A percentile compares a stretch with the other conserved stretches of the same genome.
phyloP scores from a whole-genome alignment of 352 stramenopile genomes.

The Poterioochromonas sp. region DNA sequence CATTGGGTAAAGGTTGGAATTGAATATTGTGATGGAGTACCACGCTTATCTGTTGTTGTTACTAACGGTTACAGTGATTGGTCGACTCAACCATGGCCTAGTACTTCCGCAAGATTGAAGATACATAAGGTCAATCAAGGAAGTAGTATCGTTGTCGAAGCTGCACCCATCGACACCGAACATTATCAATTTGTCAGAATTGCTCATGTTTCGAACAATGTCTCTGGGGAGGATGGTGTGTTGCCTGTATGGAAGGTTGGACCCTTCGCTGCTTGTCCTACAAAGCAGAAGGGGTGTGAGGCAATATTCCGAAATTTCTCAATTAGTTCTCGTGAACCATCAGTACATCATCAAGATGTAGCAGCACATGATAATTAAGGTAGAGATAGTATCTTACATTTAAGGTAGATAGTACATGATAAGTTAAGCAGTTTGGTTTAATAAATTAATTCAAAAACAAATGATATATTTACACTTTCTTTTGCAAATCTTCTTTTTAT shows the following conservation, averaged over 20 bases:
- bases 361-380: too few relatives aligned
- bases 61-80: slow-evolving; percentile 48
- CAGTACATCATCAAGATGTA: neutral
- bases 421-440: too few relatives aligned
- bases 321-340: slow-evolving; percentile 33
- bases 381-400: too few relatives aligned
- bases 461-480: too few relatives aligned
- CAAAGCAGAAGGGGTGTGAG: slow-evolving; percentile 38
- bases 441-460: too few relatives aligned
- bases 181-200: slow-evolving; percentile 44
- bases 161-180: slow-evolving; percentile 26
- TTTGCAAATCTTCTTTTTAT: too few relatives aligned
- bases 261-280: slow-evolving; percentile 42
- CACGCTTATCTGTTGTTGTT: slow-evolving; percentile 46
- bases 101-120: slow-evolving; percentile 33
- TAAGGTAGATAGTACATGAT: too few relatives aligned
- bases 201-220: slow-evolving; percentile 35
- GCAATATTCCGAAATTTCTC: slow-evolving; percentile 38
- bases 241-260: slow-evolving; percentile 35
- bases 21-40: slow-evolving; percentile 43
- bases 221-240: neutral
- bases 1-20: slow-evolving; percentile 48
- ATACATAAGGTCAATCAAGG: slow-evolving; percentile 38
- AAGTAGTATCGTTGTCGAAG: slow-evolving; percentile 43
- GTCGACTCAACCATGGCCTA: slow-evolving; percentile 42